Evolutionary conservation across 192 early-diverging fungal genomes (phyloP).

Genomic region (Backusella westeae): DNA sequence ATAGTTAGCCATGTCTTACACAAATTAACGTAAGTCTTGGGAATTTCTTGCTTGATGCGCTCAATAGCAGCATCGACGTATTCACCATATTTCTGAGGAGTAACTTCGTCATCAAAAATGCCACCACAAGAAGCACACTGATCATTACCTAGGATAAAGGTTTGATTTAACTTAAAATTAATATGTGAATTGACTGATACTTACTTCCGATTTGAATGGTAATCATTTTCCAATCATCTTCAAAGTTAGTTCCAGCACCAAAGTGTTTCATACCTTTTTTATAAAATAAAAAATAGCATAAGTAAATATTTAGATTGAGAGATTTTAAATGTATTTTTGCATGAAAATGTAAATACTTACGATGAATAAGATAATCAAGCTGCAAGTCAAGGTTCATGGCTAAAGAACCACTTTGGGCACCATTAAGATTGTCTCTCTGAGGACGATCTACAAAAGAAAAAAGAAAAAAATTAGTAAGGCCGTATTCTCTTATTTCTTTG

Average conservation of each 20-base stretch:
- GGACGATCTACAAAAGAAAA: conserved; percentile 16
- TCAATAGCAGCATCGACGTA: conserved; percentile 16
- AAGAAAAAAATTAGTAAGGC: not conserved
- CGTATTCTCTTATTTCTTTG: not conserved
- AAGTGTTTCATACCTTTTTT: not conserved
- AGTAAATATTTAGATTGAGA: not conserved
- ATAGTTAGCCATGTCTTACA: conserved; percentile 3
- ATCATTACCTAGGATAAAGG: conserved; percentile 16
- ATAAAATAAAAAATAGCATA: not conserved
- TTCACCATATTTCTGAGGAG: conserved; percentile 8
- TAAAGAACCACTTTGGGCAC: conserved; percentile 51
- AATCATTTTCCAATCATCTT: conserved; percentile 16
- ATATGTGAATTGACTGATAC: not conserved
- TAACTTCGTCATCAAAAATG: not conserved
- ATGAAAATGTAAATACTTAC: not conserved
- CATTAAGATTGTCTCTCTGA: conserved; percentile 38
- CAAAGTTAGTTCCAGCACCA: conserved; percentile 6
- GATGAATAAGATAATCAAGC: conserved; percentile 39
- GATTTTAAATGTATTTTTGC: not conserved
- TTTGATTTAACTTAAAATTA: not conserved
- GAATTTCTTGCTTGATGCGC: conserved; percentile 13
- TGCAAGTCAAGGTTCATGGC: conserved; percentile 40
- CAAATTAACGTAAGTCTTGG: conserved; percentile 12
- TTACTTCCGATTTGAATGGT: conserved; percentile 27
- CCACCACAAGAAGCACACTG: conserved; percentile 20